phyloP scores from a whole-genome alignment of 129 eudicot species.

The Artemisia argyi region DNA sequence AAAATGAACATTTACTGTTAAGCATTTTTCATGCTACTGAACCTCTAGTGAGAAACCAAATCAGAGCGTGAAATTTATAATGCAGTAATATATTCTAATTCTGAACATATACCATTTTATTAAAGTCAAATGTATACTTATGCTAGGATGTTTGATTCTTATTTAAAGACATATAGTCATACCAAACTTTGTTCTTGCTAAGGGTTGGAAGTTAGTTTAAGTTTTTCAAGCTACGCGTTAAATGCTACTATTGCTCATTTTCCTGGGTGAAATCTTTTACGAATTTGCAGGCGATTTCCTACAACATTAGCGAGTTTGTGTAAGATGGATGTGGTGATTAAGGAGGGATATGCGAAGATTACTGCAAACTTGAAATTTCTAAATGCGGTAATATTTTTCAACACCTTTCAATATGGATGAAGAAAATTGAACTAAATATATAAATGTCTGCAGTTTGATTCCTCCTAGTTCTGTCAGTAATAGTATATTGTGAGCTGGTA shows the following conservation, averaged over 20 bases:
- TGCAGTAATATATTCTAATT: too few species aligned
- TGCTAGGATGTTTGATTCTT: too few species aligned
- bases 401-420: slow-evolving; percentile 5
- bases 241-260: neutral
- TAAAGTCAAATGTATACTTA: too few species aligned
- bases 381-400: slow-evolving; percentile 49
- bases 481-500: neutral
- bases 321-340: slow-evolving; percentile 71
- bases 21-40: slow-evolving; percentile 4
- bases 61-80: neutral
- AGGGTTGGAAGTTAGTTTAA: too few species aligned
- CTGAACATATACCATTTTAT: too few species aligned
- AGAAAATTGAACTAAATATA: neutral
- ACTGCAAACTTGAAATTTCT: slow-evolving; percentile 65
- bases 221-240: too few species aligned
- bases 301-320: slow-evolving; percentile 58
- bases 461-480: neutral
- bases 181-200: too few species aligned
- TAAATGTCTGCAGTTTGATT: neutral
- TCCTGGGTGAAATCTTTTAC: neutral
- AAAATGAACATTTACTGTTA: neutral
- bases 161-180: too few species aligned
- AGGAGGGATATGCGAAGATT: slow-evolving; percentile 72
- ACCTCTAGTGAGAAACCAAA: slow-evolving; percentile 1
- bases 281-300: slow-evolving; percentile 72